Percentiles rank a stretch among this genome's conserved stretches.
Conservation (phyloP, 768 basidiomycete genomes). For the Clitopilus hobsonii region DNA sequence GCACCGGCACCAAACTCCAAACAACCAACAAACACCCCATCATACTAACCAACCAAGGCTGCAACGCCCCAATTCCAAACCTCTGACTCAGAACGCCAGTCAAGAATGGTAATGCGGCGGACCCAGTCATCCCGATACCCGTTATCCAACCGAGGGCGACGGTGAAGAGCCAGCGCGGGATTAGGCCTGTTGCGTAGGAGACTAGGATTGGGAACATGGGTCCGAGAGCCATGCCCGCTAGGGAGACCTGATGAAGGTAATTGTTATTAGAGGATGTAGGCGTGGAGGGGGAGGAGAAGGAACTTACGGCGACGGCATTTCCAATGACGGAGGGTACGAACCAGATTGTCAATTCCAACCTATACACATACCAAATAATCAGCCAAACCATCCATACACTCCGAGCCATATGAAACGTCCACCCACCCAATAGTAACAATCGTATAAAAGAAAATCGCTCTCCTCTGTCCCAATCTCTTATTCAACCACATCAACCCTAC, state of each 20-base stretch:
- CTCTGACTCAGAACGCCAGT: slow-evolving; percentile 11
- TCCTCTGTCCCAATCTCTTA: slow-evolving; percentile 24
- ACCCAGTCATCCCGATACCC: slow-evolving; percentile 28
- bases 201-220: slow-evolving; percentile 48
- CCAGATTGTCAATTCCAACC: slow-evolving; percentile 49
- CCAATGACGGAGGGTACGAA: slow-evolving; percentile 44
- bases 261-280: not conserved
- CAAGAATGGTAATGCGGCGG: slow-evolving; percentile 17
- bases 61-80: slow-evolving; percentile 11
- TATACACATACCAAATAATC: too few relatives aligned
- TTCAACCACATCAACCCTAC: slow-evolving; percentile 49
- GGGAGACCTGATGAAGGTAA: slow-evolving; percentile 23
- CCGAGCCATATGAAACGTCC: not conserved
- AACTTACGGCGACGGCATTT: slow-evolving; percentile 40
- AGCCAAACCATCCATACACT: too few relatives aligned
- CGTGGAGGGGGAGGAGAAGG: not conserved
- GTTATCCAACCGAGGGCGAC: slow-evolving; percentile 42
- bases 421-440: slow-evolving; percentile 27
- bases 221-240: slow-evolving; percentile 47
- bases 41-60: slow-evolving; percentile 18
- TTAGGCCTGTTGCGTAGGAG: slow-evolving; percentile 26
- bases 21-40: slow-evolving; percentile 18
- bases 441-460: slow-evolving; percentile 26
- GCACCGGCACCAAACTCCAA: slow-evolving; percentile 18
- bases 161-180: slow-evolving; percentile 27